Conservation (phyloP, 148 eudicot genomes). For the Rhododendron molle region DNA sequence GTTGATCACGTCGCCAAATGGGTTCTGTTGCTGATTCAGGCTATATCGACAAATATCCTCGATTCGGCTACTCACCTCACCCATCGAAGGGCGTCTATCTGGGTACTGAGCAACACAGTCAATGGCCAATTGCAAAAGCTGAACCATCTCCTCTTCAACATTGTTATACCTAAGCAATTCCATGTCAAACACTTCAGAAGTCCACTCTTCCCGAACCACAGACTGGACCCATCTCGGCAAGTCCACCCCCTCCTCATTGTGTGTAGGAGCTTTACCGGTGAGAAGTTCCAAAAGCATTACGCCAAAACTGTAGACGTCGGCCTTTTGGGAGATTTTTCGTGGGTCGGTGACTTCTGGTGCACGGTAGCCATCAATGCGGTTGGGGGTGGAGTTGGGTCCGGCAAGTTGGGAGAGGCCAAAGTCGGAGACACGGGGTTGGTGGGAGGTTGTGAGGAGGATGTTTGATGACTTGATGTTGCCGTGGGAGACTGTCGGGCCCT, state of each 20-base stretch:
- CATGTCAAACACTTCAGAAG: slow-evolving; percentile 73
- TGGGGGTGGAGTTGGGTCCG: slow-evolving; percentile 54
- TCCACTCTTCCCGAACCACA: slow-evolving; percentile 86
- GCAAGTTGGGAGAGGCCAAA: slow-evolving; percentile 77
- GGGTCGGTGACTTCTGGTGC: slow-evolving; percentile 93
- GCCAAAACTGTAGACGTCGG: slow-evolving; percentile 89
- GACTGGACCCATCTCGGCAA: slow-evolving; percentile 98
- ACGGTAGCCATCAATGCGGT: slow-evolving; percentile 79
- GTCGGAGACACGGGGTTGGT: slow-evolving; percentile 84
- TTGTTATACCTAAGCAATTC: slow-evolving; percentile 78
- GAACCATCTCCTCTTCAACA: slow-evolving; percentile 90
- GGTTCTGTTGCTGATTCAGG: slow-evolving; percentile 24
- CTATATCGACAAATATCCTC: slow-evolving; percentile 46
- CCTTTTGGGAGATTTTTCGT: slow-evolving; percentile 72
- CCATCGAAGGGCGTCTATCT: slow-evolving; percentile 75
- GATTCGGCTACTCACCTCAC: slow-evolving; percentile 45
- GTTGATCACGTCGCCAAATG: slow-evolving; percentile 25
- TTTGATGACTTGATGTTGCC: slow-evolving; percentile 95
- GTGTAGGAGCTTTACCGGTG: slow-evolving; percentile 86
- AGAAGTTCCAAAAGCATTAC: slow-evolving; percentile 75
- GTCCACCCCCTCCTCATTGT: slow-evolving; percentile 90
- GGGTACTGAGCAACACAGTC: slow-evolving; percentile 87
- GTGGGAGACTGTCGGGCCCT: slow-evolving; percentile 61
- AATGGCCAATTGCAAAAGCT: slow-evolving; percentile 72
- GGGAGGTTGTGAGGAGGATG: slow-evolving; percentile 66